These are phyloP conservation scores for Globisporangium ultimum DNA, from an alignment of 352 stramenopile species.

Conservation along the genomic window DNA sequence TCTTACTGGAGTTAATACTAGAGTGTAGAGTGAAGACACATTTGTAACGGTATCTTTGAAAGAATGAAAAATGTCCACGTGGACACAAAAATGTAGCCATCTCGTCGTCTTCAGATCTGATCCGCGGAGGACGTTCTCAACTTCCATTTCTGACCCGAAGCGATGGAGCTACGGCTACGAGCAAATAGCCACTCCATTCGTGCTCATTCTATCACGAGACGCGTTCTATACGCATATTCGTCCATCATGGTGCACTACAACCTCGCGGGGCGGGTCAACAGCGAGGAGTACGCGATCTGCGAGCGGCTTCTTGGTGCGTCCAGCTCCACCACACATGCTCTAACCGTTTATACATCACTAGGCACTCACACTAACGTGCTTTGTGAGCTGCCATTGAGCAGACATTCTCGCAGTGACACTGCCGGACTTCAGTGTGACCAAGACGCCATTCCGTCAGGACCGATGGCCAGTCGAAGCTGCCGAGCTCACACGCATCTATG, in stretches of 20 bases:
- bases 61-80: too few species aligned
- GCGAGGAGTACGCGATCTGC: slow-evolving; percentile 72
- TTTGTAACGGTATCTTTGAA: too few species aligned
- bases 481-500: slow-evolving; percentile 44
- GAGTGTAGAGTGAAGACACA: too few species aligned
- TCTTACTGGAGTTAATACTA: too few species aligned
- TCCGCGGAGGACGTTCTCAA: too few species aligned
- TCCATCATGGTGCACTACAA: slow-evolving; percentile 49
- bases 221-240: too few species aligned
- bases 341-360: not conserved
- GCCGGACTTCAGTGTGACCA: slow-evolving; percentile 53
- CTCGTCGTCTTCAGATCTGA: too few species aligned
- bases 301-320: slow-evolving; percentile 59
- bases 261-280: slow-evolving; percentile 60
- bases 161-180: too few species aligned
- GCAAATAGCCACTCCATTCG: too few species aligned
- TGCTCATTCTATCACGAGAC: too few species aligned
- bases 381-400: slow-evolving; percentile 7
- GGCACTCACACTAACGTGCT: not conserved
- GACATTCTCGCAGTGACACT: slow-evolving; percentile 54
- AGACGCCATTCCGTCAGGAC: slow-evolving; percentile 40
- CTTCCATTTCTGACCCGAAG: too few species aligned
- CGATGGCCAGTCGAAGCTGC: slow-evolving; percentile 41
- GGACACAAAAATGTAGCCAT: too few species aligned
- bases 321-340: not conserved